These are phyloP conservation scores for Suhomyces sp. DNA, from an alignment of 805 yeast genomes.

Conservation along the genomic window DNA sequence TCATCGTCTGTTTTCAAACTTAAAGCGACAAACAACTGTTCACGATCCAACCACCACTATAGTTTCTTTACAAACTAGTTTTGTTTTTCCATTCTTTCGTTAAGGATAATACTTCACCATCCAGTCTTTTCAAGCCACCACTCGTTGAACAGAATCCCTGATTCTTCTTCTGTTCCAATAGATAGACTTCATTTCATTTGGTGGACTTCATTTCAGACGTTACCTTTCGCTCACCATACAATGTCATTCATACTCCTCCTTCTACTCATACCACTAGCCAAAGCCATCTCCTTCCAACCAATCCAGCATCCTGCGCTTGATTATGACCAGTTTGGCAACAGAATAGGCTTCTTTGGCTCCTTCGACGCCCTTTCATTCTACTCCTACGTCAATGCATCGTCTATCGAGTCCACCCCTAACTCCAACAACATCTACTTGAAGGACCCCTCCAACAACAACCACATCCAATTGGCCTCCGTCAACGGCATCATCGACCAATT, in stretches of 20 bases:
- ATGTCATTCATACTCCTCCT: background rate
- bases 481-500: slow-evolving; percentile 32
- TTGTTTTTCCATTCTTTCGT: too few species aligned
- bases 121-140: too few species aligned
- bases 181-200: too few species aligned
- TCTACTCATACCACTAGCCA: slow-evolving; percentile 1
- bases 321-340: slow-evolving; percentile 26
- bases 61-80: too few species aligned
- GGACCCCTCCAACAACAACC: slow-evolving; percentile 18
- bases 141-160: too few species aligned
- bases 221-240: too few species aligned
- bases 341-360: slow-evolving; percentile 32
- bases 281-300: slow-evolving; percentile 2
- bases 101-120: too few species aligned
- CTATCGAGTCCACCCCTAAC: slow-evolving; percentile 8
- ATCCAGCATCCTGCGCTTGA: slow-evolving; percentile 22
- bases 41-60: too few species aligned
- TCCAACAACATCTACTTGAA: slow-evolving; percentile 22
- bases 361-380: slow-evolving; percentile 31
- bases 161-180: too few species aligned
- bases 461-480: slow-evolving; percentile 26
- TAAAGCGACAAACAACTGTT: too few species aligned
- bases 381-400: slow-evolving; percentile 25
- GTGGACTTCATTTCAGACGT: too few species aligned
- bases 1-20: too few species aligned